phyloP scores from a whole-genome alignment of 305 asterid genomes.

The Rubia occidens region DNA sequence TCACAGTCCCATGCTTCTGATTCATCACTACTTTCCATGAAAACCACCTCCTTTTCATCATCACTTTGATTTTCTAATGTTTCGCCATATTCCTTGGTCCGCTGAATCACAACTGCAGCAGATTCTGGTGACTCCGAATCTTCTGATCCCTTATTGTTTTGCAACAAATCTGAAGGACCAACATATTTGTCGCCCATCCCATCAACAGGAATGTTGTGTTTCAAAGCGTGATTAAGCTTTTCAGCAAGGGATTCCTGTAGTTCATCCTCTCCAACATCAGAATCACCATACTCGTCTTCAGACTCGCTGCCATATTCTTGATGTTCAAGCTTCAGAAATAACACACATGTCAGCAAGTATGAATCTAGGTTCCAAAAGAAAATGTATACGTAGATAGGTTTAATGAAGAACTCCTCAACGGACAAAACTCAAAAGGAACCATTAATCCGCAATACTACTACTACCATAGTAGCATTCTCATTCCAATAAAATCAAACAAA shows the following conservation, averaged over 20 bases:
- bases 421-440: neutral
- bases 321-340: constrained; percentile 54
- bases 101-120: constrained; percentile 49
- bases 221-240: constrained; percentile 53
- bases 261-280: constrained; percentile 40
- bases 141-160: constrained; percentile 22
- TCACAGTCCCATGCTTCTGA: constrained; percentile 92
- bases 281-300: constrained; percentile 45
- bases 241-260: constrained; percentile 45
- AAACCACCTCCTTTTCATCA: constrained; percentile 39
- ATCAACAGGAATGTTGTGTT: constrained; percentile 21
- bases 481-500: no score
- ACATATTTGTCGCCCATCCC: constrained; percentile 10
- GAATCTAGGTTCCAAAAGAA: neutral
- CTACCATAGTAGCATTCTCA: neutral
- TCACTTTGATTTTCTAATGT: constrained; percentile 44
- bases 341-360: constrained; percentile 16
- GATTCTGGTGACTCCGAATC: constrained; percentile 40
- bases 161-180: constrained; percentile 29
- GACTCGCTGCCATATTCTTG: constrained; percentile 61
- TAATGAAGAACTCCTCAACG: neutral
- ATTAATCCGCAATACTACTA: neutral
- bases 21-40: constrained; percentile 68
- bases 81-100: constrained; percentile 64
- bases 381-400: neutral